Percentiles rank a stretch among this genome's conserved stretches.
These are phyloP conservation scores for Lyophyllum atratum DNA, from an alignment of 768 basidiomycete genomes.

Conservation along the genomic window DNA sequence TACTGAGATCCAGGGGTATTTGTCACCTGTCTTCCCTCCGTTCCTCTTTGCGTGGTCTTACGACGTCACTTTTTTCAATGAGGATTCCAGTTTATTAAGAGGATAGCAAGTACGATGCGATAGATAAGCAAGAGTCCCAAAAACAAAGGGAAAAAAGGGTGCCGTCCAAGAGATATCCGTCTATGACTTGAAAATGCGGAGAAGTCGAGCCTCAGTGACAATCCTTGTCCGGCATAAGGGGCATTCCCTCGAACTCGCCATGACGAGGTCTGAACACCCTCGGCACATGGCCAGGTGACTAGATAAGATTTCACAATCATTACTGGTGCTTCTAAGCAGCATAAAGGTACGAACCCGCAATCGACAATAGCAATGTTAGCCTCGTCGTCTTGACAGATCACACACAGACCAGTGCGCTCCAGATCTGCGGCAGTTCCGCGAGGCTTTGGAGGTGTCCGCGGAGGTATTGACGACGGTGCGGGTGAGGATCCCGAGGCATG, in stretches of 20 bases:
- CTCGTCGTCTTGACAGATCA: constrained; percentile 93
- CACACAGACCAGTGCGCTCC: constrained; percentile 80
- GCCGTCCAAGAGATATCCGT: neutral
- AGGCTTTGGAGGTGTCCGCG: constrained; percentile 30
- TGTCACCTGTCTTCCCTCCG: too few species aligned
- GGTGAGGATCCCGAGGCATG: constrained; percentile 20
- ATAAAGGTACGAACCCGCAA: constrained; percentile 70
- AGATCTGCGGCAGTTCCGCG: constrained; percentile 40
- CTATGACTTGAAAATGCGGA: constrained; percentile 71
- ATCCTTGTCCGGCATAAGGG: constrained; percentile 90
- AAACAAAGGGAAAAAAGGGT: neutral
- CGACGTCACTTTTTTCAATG: too few species aligned
- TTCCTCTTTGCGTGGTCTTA: too few species aligned
- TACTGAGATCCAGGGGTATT: too few species aligned
- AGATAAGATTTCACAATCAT: neutral
- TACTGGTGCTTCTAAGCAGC: neutral
- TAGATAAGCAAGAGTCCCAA: neutral
- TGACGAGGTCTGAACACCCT: constrained; percentile 75
- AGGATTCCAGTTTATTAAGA: neutral
- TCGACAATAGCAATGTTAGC: constrained; percentile 93
- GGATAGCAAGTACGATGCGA: neutral
- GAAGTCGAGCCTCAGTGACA: constrained; percentile 76
- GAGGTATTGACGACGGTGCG: constrained; percentile 28
- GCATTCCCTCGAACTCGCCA: constrained; percentile 82
- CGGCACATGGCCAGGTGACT: constrained; percentile 86